A percentile compares a stretch with the other conserved stretches of the same genome.
Evolutionary conservation across 2,329 filamentous ascomycete species (phyloP).

Genomic region (Orbilia ellipsospora): DNA sequence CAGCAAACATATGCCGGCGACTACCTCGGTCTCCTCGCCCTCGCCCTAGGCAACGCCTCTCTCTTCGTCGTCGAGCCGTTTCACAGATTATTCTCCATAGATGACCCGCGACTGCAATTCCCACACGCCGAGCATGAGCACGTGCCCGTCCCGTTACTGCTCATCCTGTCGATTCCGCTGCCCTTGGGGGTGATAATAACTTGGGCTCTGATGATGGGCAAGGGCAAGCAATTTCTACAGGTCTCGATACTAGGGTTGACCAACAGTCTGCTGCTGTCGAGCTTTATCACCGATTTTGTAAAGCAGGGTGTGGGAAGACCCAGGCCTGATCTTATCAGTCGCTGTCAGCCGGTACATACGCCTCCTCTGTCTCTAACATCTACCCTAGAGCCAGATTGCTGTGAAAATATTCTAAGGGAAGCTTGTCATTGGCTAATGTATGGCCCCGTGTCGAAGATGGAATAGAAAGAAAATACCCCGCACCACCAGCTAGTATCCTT

Average conservation of each 20-base stretch:
- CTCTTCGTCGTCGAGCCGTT: conserved; percentile 77
- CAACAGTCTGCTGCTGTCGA: conserved; percentile 79
- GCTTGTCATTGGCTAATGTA: background rate
- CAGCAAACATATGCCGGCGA: conserved; percentile 87
- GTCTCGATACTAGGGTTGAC: conserved; percentile 83
- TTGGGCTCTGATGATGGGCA: conserved; percentile 22
- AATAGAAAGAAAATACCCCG: conserved; percentile 66
- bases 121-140: conserved; percentile 86
- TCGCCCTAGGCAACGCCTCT: conserved; percentile 63
- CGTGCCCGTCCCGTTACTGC: conserved; percentile 80
- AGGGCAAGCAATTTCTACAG: conserved; percentile 68
- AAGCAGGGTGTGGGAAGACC: conserved; percentile 76
- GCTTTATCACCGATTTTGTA: conserved; percentile 86
- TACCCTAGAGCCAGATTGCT: no score
- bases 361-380: no score
- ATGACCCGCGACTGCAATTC: conserved; percentile 84
- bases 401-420: no score
- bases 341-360: conserved; percentile 75
- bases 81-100: conserved; percentile 91
- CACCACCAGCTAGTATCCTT: conserved; percentile 71
- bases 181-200: conserved; percentile 13
- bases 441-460: conserved; percentile 40
- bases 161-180: conserved; percentile 72
- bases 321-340: conserved; percentile 85
- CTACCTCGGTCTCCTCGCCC: conserved; percentile 79